A percentile compares a stretch with the other conserved stretches of the same genome.
Evolutionary conservation across 805 yeast genomes (phyloP).

Genomic region (Ogataea thermomethanolica): DNA sequence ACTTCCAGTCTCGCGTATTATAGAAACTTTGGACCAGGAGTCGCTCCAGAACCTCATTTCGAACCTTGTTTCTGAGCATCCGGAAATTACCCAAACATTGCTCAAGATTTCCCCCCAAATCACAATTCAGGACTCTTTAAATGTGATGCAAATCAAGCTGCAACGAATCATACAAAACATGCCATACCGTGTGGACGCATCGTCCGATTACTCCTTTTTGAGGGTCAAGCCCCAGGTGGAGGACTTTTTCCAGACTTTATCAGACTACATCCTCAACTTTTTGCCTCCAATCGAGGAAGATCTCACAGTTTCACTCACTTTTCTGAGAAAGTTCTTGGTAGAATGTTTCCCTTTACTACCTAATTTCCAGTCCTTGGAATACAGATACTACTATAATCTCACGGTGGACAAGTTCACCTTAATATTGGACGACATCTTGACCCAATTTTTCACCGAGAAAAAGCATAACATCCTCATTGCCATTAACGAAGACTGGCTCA

Average conservation of each 20-base stretch:
- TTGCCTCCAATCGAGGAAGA: conserved; percentile 67
- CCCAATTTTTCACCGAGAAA: conserved; percentile 29
- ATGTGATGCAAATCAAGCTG: conserved; percentile 45
- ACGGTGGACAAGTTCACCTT: conserved; percentile 34
- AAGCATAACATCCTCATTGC: conserved; percentile 32
- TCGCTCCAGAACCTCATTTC: conserved; percentile 51
- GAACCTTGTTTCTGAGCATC: conserved; percentile 54
- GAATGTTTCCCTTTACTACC: conserved; percentile 62
- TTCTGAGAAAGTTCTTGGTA: conserved; percentile 58
- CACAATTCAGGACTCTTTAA: conserved; percentile 48
- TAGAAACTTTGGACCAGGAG: conserved; percentile 63
- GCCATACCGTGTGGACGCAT: conserved; percentile 73
- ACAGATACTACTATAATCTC: conserved; percentile 40
- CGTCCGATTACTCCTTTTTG: conserved; percentile 72
- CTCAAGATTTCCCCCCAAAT: conserved; percentile 55
- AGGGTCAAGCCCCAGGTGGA: conserved; percentile 65
- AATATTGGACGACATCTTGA: conserved; percentile 27
- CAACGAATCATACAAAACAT: conserved; percentile 44
- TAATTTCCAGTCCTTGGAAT: conserved; percentile 55
- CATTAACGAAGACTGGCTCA: conserved; percentile 33
- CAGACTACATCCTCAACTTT: conserved; percentile 70
- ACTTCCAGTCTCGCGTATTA: conserved; percentile 58
- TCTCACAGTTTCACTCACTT: conserved; percentile 51
- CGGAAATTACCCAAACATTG: conserved; percentile 55
- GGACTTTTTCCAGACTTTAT: conserved; percentile 66